Percentiles rank a stretch among this genome's conserved stretches.
Conservation (phyloP, 2,329 filamentous ascomycete genomes). For the Phaeophleospora eucalypticola region DNA sequence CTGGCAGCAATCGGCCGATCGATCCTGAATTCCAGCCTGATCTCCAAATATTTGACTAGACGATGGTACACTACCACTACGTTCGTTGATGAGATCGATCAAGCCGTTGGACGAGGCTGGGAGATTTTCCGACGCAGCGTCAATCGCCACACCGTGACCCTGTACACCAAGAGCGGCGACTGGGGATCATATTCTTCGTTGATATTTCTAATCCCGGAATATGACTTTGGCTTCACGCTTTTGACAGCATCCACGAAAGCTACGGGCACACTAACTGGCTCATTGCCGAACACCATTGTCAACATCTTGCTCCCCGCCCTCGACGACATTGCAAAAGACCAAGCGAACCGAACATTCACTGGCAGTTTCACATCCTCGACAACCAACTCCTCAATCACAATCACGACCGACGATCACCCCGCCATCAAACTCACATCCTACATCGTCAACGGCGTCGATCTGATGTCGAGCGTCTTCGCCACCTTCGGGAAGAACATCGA, state of each 20-base stretch:
- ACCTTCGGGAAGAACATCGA: conserved; percentile 11
- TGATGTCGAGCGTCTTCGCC: conserved; percentile 23
- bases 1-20: conserved; percentile 34
- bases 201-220: conserved; percentile 45
- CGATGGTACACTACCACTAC: conserved; percentile 44
- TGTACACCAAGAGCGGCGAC: conserved; percentile 47
- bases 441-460: conserved; percentile 33
- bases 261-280: conserved; percentile 10
- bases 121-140: conserved; percentile 43
- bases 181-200: conserved; percentile 28
- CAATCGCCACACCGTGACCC: conserved; percentile 41
- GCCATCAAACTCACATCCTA: conserved; percentile 32
- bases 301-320: conserved; percentile 23
- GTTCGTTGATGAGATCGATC: conserved; percentile 36
- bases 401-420: conserved; percentile 24
- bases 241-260: conserved; percentile 31
- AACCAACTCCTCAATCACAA: conserved; percentile 22
- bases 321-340: conserved; percentile 27
- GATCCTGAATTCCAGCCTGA: conserved; percentile 43
- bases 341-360: conserved; percentile 26
- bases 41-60: conserved; percentile 39
- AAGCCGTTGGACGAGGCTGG: conserved; percentile 46
- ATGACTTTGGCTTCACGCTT: conserved; percentile 42
- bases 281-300: conserved; percentile 20
- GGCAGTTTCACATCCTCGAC: conserved; percentile 24